Conservation (phyloP, 805 yeast species). For the Ogataea nakhonphanomensis region DNA sequence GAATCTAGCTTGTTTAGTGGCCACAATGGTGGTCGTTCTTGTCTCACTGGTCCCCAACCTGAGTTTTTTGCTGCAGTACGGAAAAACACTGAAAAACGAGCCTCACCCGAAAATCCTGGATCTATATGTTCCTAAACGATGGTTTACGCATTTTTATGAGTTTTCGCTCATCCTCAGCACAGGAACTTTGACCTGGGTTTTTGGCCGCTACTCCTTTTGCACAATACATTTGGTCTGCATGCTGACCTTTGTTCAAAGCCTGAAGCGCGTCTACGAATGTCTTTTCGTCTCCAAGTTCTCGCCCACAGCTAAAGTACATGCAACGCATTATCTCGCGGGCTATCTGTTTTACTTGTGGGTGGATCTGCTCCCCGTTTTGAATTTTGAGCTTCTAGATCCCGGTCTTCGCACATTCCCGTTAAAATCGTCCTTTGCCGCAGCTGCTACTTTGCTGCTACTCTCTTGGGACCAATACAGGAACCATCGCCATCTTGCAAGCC, state of each 20-base stretch:
- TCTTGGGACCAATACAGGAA: slow-evolving; percentile 47
- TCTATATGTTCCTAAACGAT: slow-evolving; percentile 55
- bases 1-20: slow-evolving; percentile 8
- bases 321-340: slow-evolving; percentile 67
- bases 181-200: background rate
- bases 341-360: slow-evolving; percentile 52
- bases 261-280: slow-evolving; percentile 56
- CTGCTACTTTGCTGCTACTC: slow-evolving; percentile 29
- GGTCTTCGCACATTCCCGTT: background rate
- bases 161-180: slow-evolving; percentile 31
- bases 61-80: slow-evolving; percentile 40
- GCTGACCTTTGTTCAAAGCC: slow-evolving; percentile 45
- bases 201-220: background rate
- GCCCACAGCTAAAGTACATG: slow-evolving; percentile 50
- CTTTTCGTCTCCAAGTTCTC: slow-evolving; percentile 45
- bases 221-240: slow-evolving; percentile 8
- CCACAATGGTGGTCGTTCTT: slow-evolving; percentile 26
- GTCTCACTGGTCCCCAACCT: slow-evolving; percentile 33
- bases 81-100: slow-evolving; percentile 36
- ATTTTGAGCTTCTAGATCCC: slow-evolving; percentile 14
- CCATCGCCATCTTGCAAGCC: slow-evolving; percentile 46
- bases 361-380: slow-evolving; percentile 33
- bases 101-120: slow-evolving; percentile 1
- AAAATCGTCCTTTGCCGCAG: background rate
- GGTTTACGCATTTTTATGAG: slow-evolving; percentile 62